Evolutionary conservation across 192 early-diverging fungal species (phyloP).

Genomic region (Coemansia sp.): DNA sequence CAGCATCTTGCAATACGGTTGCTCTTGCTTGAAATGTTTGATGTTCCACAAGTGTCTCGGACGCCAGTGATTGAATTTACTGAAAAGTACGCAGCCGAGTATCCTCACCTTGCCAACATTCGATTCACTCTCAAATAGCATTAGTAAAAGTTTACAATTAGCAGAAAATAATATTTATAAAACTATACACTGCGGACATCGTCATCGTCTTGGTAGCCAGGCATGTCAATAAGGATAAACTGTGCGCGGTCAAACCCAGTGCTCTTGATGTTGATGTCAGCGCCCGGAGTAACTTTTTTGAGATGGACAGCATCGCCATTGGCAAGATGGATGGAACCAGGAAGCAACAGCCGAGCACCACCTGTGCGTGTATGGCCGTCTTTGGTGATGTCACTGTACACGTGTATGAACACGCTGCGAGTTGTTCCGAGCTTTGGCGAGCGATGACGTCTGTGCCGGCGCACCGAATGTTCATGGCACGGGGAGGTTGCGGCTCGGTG

Average conservation of each 20-base stretch:
- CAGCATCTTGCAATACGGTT: not conserved
- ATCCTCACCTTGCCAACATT: not conserved
- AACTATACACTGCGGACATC: constrained; percentile 30
- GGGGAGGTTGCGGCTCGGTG: constrained; percentile 26
- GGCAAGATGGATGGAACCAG: constrained; percentile 31
- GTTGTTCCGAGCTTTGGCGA: constrained; percentile 17
- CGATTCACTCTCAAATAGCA: not conserved
- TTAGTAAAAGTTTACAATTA: not conserved
- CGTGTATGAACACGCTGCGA: constrained; percentile 39
- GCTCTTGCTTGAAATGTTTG: not conserved
- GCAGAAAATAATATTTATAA: not conserved
- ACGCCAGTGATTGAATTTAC: not conserved
- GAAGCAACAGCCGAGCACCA: constrained; percentile 42
- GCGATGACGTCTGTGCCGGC: not conserved
- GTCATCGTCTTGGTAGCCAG: constrained; percentile 27
- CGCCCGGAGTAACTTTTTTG: constrained; percentile 22
- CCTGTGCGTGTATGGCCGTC: constrained; percentile 16
- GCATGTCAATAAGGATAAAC: constrained; percentile 53
- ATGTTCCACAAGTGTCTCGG: not conserved
- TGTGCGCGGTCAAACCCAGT: constrained; percentile 48
- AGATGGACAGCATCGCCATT: constrained; percentile 41
- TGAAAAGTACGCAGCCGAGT: not conserved
- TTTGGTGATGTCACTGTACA: constrained; percentile 37
- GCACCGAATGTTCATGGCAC: not conserved
- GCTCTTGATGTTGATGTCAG: constrained; percentile 35